Evolutionary conservation across 1,284 basidiomycete genomes (phyloP), one percentile per base, ranked within the genome.

Genomic region (Apiotrichum porosum): DNA sequence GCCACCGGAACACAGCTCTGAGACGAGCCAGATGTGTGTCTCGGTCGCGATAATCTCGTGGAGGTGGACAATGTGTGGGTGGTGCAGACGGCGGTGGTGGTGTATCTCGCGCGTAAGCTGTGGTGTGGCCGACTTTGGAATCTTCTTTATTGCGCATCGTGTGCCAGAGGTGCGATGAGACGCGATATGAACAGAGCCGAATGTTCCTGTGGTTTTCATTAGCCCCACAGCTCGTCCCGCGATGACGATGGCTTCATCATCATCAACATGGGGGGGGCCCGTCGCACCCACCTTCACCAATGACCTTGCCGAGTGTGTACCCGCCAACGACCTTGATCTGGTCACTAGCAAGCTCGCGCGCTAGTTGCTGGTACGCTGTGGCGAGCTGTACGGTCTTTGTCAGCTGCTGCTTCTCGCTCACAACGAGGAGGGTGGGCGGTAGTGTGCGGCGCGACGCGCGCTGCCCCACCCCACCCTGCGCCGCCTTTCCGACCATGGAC

Each of bases 1-100:
- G 37, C 94, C 94, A 14, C 94, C 94, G 24, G 84, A 85, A 71
- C 95, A 98, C 30, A 98, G 83, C 68, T 98, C 95, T 14, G 91
- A 90, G 45, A 97, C 87, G 58, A 98, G 90, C 91, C 92, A 98
- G 63, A 98, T 95, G 62, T 82, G 81, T 18, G 81, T 81, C 71
- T 98, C 95, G 1, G 95, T 97, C 13, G 93, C 94, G 64, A 97
- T 88, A 64, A 98, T 90, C 73, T 98, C 95, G 77, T 88, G 97
- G 66, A 98, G 84, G 69, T 97, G 91, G 26, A 91, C 87, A 64
- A 97, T 83, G 66, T 97, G 83, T 0, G 90, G 90, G 65, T 98
- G 94, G 67, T 97, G 94, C 9, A 98, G 81, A 40, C 91, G 84
- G 26, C 95, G 86, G 74, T 98, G 95, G 66, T 98, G 94, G 66